phyloP scores from a whole-genome alignment of 164 flowering plant species.

The Piper betle region DNA sequence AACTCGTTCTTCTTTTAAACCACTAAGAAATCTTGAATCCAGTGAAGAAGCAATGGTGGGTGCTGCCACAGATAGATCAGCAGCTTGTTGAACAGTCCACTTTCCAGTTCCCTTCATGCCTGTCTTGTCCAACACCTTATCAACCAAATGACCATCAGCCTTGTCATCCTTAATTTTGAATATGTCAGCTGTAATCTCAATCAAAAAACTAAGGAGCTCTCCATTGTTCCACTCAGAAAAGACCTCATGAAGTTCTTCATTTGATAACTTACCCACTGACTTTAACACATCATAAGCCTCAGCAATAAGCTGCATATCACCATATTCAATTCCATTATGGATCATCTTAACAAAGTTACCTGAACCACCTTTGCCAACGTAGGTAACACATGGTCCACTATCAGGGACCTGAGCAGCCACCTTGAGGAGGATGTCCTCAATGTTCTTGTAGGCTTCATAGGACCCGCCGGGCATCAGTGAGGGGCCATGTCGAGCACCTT shows the following conservation, averaged over 20 bases:
- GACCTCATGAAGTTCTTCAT: slow-evolving; percentile 40
- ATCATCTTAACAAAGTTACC: slow-evolving; percentile 64
- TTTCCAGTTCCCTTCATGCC: slow-evolving; percentile 73
- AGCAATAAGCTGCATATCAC: slow-evolving; percentile 66
- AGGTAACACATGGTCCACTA: slow-evolving; percentile 67
- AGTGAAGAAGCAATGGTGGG: slow-evolving; percentile 59
- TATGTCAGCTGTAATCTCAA: slow-evolving; percentile 75
- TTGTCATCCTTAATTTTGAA: slow-evolving; percentile 58
- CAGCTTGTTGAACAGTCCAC: slow-evolving; percentile 80
- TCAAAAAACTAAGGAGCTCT: slow-evolving; percentile 57
- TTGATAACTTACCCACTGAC: slow-evolving; percentile 57
- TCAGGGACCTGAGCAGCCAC: slow-evolving; percentile 69
- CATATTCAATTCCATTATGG: slow-evolving; percentile 69
- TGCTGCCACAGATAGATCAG: slow-evolving; percentile 60
- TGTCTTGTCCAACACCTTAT: slow-evolving; percentile 62
- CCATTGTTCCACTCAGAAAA: slow-evolving; percentile 69
- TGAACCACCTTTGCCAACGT: slow-evolving; percentile 60
- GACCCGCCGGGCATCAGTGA: slow-evolving; percentile 81
- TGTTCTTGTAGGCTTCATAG: slow-evolving; percentile 51
- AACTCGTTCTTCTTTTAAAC: slow-evolving; percentile 60
- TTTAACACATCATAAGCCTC: slow-evolving; percentile 71
- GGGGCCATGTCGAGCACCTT: slow-evolving; percentile 63
- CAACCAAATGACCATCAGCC: slow-evolving; percentile 53
- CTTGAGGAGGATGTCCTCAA: slow-evolving; percentile 58
- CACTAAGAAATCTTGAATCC: slow-evolving; percentile 60